phyloP scores from a whole-genome alignment of 2,329 filamentous ascomycete genomes.

The Bipolaris victoriae region DNA sequence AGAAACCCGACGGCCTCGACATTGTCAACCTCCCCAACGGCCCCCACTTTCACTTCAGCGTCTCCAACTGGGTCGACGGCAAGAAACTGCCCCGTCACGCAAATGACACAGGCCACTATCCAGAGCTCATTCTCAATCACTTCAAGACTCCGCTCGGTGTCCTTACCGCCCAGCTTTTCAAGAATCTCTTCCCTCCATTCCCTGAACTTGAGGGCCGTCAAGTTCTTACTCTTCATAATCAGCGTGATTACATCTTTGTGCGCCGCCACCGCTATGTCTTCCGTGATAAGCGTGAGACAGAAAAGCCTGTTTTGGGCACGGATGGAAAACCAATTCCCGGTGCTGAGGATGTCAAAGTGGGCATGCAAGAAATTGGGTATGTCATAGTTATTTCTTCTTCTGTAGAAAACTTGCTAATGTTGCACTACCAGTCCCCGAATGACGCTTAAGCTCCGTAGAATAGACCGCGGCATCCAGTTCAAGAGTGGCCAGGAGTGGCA shows the following conservation, averaged over 20 bases:
- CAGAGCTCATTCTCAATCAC: conserved; percentile 89
- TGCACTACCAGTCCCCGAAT: conserved; percentile 55
- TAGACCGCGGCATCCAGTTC: conserved; percentile 86
- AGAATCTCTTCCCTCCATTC: conserved; percentile 76
- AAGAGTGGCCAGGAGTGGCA: conserved; percentile 86
- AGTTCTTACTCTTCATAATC: conserved; percentile 91
- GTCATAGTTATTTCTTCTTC: conserved; percentile 52
- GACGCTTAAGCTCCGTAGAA: conserved; percentile 85
- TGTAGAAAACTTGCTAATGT: conserved; percentile 5
- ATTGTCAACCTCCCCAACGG: conserved; percentile 83
- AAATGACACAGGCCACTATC: conserved; percentile 84
- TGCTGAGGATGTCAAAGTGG: conserved; percentile 82
- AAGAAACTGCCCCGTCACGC: conserved; percentile 88
- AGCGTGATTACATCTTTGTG: conserved; percentile 95
- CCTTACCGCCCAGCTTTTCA: conserved; percentile 82
- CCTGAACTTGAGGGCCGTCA: conserved; percentile 87
- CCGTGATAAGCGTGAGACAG: conserved; percentile 81
- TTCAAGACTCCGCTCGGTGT: conserved; percentile 93
- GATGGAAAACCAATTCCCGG: conserved; percentile 86
- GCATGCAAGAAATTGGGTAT: conserved; percentile 82
- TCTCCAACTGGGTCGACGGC: conserved; percentile 89
- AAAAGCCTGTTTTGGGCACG: conserved; percentile 81
- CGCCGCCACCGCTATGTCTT: conserved; percentile 91
- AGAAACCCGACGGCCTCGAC: conserved; percentile 80
- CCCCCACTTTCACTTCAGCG: conserved; percentile 90